Base-by-base conservation (phyloP, 1,139 yeast genomes). In the Lodderomyces jiufengensis region DNA sequence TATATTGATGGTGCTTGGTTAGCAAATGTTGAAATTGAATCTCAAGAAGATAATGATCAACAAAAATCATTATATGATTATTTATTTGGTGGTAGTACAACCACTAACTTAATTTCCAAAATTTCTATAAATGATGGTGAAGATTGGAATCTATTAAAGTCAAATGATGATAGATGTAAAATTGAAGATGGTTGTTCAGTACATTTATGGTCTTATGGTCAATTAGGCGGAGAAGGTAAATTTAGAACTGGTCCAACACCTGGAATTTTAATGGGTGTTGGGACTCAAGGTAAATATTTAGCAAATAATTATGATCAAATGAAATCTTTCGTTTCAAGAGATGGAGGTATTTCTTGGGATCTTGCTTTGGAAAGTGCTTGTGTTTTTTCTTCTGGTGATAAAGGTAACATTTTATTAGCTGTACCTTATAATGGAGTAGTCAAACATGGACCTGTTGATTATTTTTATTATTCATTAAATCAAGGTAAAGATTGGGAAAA, bases 301-400 rank as follows among this genome's bases (percentile, higher is more conserved):
- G 45, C 42, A 1, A 32, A 47, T 3, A 57, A 61, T 16, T 31
- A 52, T 9, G 38, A 50, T 0, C 51, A 63, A 3, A 45, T 66
- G 50, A 57, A 63, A 13, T 79, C 88, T 1, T 86, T 70, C 55
- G 52, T 84, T 4, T 84, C 95, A 0, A 70, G 85, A 43, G 87
- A 87, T 58, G 92, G 88, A 26, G 96, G 96, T 15, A 57, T 70
- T 6, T 62, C 80, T 0, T 88, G 96, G 96, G 58, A 57, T 27
- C 54, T 66, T 39, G 74, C 79, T 0, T 50, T 79, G 18, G 76
- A 77, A 27, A 73, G 66, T 27, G 78, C 88, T 2, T 66, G 78
- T 31, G 51, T 69, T 4, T 80, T 75, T 46, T 68, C 82, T 0
- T 82, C 80, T 60, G 95, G 94, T 37, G 95, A 87, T 56, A 76